Percentiles rank a stretch among this genome's conserved stretches.
Evolutionary conservation across 139 green algal species (phyloP).

Genomic region (Chlorella sp.): DNA sequence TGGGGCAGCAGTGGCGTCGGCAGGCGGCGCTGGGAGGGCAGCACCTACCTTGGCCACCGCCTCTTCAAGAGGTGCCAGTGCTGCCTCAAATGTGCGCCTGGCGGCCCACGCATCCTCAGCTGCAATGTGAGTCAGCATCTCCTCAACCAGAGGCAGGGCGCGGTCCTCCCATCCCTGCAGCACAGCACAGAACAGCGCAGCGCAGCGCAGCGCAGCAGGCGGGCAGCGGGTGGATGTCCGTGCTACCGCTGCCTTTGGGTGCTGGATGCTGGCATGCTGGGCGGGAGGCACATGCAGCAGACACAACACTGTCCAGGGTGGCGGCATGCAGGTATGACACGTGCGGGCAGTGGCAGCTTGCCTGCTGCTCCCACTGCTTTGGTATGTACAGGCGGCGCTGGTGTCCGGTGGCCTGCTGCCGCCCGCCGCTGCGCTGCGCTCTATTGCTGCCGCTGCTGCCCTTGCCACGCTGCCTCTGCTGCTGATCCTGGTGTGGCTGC

Average conservation of each 20-base stretch:
- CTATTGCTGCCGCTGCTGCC: not conserved
- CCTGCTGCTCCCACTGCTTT: constrained; percentile 6
- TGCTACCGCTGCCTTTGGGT: too few species aligned
- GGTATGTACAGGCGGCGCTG: not conserved
- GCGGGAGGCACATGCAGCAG: too few species aligned
- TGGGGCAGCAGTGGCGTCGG: too few species aligned
- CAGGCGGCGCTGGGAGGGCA: too few species aligned
- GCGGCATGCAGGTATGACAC: too few species aligned
- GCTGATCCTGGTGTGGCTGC: not conserved
- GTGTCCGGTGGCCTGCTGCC: not conserved
- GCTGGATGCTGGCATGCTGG: too few species aligned
- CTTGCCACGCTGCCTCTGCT: not conserved
- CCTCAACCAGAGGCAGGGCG: not conserved
- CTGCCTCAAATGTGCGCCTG: not conserved
- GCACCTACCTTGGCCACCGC: constrained; percentile 5
- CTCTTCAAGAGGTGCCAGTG: not conserved
- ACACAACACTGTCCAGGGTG: too few species aligned
- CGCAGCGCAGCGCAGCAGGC: too few species aligned
- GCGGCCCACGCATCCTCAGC: not conserved
- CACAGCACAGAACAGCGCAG: not conserved
- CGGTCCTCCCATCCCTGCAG: not conserved
- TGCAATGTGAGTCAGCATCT: not conserved
- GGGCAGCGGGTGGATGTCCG: too few species aligned
- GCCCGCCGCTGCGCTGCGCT: not conserved
- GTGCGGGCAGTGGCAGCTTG: not conserved